phyloP scores from a whole-genome alignment of 2,329 filamentous ascomycete species.

The Knoxdaviesia proteae region DNA sequence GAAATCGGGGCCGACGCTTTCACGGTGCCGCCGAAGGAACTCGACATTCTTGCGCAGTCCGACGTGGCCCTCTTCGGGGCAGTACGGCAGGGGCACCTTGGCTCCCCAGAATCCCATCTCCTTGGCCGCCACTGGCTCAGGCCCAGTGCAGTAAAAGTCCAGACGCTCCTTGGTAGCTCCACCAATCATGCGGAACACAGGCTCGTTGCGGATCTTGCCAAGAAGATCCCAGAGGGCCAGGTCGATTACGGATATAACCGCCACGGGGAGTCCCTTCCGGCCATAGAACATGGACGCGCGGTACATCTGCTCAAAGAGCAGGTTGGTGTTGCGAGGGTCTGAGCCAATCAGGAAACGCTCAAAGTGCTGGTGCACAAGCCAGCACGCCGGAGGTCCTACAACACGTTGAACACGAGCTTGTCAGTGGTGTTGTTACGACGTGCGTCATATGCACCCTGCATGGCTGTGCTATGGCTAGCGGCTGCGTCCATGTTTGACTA shows the following conservation, averaged over 20 bases:
- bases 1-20: constrained; percentile 72
- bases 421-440: not conserved
- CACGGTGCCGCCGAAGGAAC: constrained; percentile 68
- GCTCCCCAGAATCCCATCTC: constrained; percentile 76
- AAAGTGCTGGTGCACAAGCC: constrained; percentile 86
- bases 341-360: constrained; percentile 76
- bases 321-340: constrained; percentile 77
- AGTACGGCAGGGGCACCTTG: constrained; percentile 79
- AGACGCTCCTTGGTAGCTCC: constrained; percentile 69
- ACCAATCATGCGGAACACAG: constrained; percentile 85
- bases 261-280: constrained; percentile 73
- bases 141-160: constrained; percentile 88
- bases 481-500: constrained; percentile 6
- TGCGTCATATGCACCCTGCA: not conserved
- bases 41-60: constrained; percentile 79
- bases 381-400: constrained; percentile 66
- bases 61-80: constrained; percentile 64
- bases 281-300: constrained; percentile 91
- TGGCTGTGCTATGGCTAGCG: not conserved
- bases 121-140: constrained; percentile 61
- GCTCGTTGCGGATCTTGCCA: constrained; percentile 78
- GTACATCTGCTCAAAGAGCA: constrained; percentile 94
- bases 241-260: constrained; percentile 87
- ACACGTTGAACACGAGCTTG: not conserved
- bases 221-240: constrained; percentile 82